These are phyloP conservation scores for Pelargonium citronellum DNA, from an alignment of 441 rosid genomes.

Conservation along the genomic window DNA sequence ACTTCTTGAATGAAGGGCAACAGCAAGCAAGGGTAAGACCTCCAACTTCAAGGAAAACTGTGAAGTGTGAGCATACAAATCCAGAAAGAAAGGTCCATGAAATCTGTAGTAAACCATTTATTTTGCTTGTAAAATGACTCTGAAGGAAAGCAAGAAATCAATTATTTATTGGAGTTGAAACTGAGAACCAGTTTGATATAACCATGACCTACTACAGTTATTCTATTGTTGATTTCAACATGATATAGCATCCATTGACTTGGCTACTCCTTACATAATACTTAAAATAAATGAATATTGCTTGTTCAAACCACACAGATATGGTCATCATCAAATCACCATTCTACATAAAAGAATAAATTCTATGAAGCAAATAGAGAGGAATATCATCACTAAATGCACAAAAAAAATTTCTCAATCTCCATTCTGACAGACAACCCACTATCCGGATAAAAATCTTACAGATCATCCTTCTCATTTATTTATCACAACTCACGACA, in stretches of 20 bases:
- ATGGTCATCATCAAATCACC: neutral
- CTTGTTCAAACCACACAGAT: neutral
- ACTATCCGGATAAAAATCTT: no score
- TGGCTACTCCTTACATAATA: neutral
- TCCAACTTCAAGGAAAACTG: conserved; percentile 2
- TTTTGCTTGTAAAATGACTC: neutral
- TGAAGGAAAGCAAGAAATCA: neutral
- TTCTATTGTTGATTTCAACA: neutral
- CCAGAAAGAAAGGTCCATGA: neutral
- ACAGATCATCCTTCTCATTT: neutral
- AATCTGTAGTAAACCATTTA: neutral
- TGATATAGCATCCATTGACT: no score
- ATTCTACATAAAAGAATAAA: neutral
- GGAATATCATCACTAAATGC: neutral
- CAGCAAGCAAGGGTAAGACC: neutral
- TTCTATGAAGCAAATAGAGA: neutral
- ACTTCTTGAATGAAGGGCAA: neutral
- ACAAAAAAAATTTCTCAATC: neutral
- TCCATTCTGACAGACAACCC: neutral
- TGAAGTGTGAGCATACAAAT: neutral
- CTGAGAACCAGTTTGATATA: neutral
- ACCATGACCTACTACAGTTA: conserved; percentile 9
- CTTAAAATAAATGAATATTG: neutral
- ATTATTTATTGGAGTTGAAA: neutral
- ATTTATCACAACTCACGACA: neutral